Conservation (phyloP, 192 early-diverging fungal species). For the Funneliformis geosporum region DNA sequence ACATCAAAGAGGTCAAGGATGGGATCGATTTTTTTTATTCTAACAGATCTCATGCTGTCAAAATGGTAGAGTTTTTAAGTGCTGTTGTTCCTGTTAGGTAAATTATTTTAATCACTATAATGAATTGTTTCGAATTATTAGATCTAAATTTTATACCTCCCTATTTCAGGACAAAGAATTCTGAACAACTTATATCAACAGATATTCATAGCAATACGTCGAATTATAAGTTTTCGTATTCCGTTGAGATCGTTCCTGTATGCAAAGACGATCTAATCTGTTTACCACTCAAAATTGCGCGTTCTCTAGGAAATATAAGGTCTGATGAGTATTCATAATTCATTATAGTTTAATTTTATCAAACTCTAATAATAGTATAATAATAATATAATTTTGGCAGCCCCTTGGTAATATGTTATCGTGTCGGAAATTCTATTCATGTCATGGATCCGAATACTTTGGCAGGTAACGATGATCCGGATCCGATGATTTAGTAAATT, state of each 20-base stretch:
- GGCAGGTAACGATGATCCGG: constrained; percentile 9
- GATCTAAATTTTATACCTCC: background rate
- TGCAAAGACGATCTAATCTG: constrained; percentile 96
- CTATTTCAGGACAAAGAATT: constrained; percentile 74
- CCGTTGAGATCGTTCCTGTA: constrained; percentile 92
- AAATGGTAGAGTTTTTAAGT: constrained; percentile 93
- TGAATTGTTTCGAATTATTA: background rate
- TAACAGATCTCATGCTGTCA: constrained; percentile 85
- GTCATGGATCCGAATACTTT: constrained; percentile 88
- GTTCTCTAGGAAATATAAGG: constrained; percentile 78
- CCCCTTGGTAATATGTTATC: constrained; percentile 81
- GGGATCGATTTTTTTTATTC: constrained; percentile 97
- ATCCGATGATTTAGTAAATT: background rate
- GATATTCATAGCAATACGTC: constrained; percentile 90
- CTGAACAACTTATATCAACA: constrained; percentile 94
- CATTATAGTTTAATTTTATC: background rate
- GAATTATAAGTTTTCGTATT: constrained; percentile 97
- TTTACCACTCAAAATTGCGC: constrained; percentile 83
- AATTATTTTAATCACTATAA: background rate
- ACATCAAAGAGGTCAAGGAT: constrained; percentile 96
- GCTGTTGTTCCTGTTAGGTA: constrained; percentile 81
- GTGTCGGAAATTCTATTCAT: constrained; percentile 85
- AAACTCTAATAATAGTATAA: background rate
- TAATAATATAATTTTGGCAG: constrained; percentile 1
- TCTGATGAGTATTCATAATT: background rate